These are phyloP conservation scores for Fusarium cyanostomum DNA, from an alignment of 2,329 filamentous ascomycete genomes.

Conservation along the genomic window DNA sequence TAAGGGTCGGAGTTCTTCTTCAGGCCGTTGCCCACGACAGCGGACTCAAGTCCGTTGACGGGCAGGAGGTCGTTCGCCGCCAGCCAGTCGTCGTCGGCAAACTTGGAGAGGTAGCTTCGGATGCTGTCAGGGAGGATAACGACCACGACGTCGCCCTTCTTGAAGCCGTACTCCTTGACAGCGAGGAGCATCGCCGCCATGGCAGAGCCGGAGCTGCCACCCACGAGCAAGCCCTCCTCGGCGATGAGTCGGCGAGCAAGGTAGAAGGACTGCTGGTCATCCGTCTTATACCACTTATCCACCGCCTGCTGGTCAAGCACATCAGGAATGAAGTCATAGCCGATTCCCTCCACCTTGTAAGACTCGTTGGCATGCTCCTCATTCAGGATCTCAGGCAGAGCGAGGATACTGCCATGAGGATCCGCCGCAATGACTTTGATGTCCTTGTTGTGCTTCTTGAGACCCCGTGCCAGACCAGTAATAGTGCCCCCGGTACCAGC, in stretches of 20 bases:
- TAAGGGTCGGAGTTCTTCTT: conserved; percentile 72
- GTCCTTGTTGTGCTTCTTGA: conserved; percentile 85
- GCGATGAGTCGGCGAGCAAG: conserved; percentile 90
- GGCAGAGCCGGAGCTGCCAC: conserved; percentile 92
- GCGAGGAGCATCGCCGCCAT: conserved; percentile 84
- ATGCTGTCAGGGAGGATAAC: conserved; percentile 96
- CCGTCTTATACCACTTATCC: conserved; percentile 98
- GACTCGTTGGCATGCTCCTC: conserved; percentile 80
- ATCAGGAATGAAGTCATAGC: conserved; percentile 97
- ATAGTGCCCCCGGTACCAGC: conserved; percentile 97
- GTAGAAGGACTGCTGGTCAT: conserved; percentile 89
- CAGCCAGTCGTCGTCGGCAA: conserved; percentile 98
- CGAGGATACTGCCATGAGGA: conserved; percentile 90
- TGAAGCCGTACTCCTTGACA: conserved; percentile 78
- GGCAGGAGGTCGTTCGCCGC: conserved; percentile 93
- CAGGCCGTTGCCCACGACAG: conserved; percentile 50
- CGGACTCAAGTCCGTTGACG: conserved; percentile 60
- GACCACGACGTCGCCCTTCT: conserved; percentile 87
- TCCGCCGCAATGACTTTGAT: conserved; percentile 94
- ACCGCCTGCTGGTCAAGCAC: conserved; percentile 84
- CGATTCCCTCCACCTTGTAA: conserved; percentile 99
- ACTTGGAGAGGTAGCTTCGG: conserved; percentile 96
- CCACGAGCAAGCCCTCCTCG: conserved; percentile 93
- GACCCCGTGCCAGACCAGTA: conserved; percentile 83
- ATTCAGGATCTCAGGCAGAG: conserved; percentile 82